Evolutionary conservation across 1,284 basidiomycete species (phyloP).

Genomic region (Phaffia rhodozyma): DNA sequence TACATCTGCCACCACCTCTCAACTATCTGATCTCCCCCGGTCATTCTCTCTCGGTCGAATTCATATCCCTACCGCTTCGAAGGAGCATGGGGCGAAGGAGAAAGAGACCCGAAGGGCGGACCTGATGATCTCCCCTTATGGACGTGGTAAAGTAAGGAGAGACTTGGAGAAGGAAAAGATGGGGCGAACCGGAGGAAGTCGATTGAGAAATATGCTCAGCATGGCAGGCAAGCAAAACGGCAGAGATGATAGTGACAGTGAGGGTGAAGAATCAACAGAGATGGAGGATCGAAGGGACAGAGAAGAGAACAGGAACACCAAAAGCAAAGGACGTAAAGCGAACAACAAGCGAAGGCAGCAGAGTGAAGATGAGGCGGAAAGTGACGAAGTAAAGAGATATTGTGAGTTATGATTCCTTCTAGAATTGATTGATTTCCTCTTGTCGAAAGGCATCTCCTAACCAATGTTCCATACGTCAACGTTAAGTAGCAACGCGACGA

Average conservation of each 20-base stretch:
- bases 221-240: not conserved
- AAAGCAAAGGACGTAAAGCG: too few species aligned
- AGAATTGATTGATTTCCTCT: not conserved
- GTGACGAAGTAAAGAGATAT: not conserved
- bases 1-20: conserved; percentile 6
- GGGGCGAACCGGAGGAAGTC: not conserved
- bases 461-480: too few species aligned
- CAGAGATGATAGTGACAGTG: too few species aligned
- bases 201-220: not conserved
- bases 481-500: too few species aligned
- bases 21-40: not conserved
- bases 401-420: not conserved
- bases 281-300: not conserved
- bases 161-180: not conserved
- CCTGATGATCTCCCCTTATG: conserved; percentile 35
- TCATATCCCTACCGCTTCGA: conserved; percentile 18
- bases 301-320: not conserved
- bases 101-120: conserved; percentile 23
- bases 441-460: too few species aligned
- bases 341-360: not conserved
- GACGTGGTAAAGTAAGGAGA: conserved; percentile 26
- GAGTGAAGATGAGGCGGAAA: not conserved
- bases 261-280: not conserved
- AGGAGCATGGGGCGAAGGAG: conserved; percentile 25
- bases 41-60: conserved; percentile 4